phyloP scores from a whole-genome alignment of 1,284 basidiomycete species.

The Heterobasidion occidentale region DNA sequence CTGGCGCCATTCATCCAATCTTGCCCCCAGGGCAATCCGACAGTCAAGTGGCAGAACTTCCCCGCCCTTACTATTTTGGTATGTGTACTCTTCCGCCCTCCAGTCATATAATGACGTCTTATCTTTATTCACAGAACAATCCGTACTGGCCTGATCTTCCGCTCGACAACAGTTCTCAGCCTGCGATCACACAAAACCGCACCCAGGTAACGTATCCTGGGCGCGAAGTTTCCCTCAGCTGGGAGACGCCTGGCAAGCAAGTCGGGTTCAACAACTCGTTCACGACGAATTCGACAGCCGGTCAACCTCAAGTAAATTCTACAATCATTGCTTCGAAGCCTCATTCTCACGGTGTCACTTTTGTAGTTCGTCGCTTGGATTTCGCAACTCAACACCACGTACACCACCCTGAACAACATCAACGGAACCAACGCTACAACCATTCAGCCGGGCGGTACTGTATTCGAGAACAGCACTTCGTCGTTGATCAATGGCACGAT shows the following conservation, averaged over 20 bases:
- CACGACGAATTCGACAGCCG: constrained; percentile 40
- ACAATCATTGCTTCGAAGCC: constrained; percentile 11
- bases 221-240: constrained; percentile 38
- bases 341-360: background rate
- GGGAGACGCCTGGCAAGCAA: constrained; percentile 48
- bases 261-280: constrained; percentile 46
- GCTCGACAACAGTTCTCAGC: constrained; percentile 16
- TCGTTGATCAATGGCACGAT: constrained; percentile 43
- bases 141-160: constrained; percentile 20
- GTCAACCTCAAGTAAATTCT: constrained; percentile 30
- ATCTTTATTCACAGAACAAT: constrained; percentile 15
- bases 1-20: constrained; percentile 47
- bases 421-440: constrained; percentile 36
- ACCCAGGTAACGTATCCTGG: constrained; percentile 40
- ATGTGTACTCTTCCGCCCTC: constrained; percentile 5
- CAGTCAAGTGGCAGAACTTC: constrained; percentile 50
- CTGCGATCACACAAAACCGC: constrained; percentile 43
- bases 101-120: too few relatives aligned
- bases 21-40: constrained; percentile 53
- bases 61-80: constrained; percentile 40
- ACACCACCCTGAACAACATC: constrained; percentile 39
- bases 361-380: constrained; percentile 41
- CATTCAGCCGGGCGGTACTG: constrained; percentile 37
- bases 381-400: constrained; percentile 59
- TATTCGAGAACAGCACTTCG: constrained; percentile 29